Evolutionary conservation across 1,284 basidiomycete species (phyloP).

Genomic region (Ustilago nuda): DNA sequence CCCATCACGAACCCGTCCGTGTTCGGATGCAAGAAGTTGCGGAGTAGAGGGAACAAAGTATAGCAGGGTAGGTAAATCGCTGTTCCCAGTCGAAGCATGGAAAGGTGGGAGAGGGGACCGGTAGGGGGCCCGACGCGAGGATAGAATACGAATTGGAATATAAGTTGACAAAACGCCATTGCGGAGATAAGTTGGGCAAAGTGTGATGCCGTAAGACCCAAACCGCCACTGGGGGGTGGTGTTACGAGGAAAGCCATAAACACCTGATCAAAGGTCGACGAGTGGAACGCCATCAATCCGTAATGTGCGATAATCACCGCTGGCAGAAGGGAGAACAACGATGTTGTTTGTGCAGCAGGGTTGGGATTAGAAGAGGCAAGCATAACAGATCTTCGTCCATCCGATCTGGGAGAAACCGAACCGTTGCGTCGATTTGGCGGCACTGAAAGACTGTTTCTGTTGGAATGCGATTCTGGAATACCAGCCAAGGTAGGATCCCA

Average conservation of each 20-base stretch:
- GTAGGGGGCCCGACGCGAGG: slow-evolving; percentile 74
- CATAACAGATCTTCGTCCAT: neutral
- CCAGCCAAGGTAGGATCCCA: slow-evolving; percentile 62
- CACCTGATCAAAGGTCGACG: slow-evolving; percentile 68
- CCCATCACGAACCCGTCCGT: slow-evolving; percentile 70
- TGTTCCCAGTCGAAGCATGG: slow-evolving; percentile 65
- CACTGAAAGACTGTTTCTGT: slow-evolving; percentile 31
- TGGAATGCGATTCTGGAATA: slow-evolving; percentile 55
- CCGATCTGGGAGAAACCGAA: slow-evolving; percentile 8
- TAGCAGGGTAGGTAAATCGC: slow-evolving; percentile 55
- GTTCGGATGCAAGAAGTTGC: slow-evolving; percentile 70
- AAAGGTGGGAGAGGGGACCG: slow-evolving; percentile 64
- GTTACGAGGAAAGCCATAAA: slow-evolving; percentile 70
- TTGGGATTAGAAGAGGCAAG: slow-evolving; percentile 1
- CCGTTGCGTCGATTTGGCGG: slow-evolving; percentile 9
- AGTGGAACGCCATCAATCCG: slow-evolving; percentile 65
- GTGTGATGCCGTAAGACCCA: slow-evolving; percentile 68
- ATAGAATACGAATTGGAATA: slow-evolving; percentile 72
- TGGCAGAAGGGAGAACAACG: slow-evolving; percentile 60
- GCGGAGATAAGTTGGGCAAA: slow-evolving; percentile 68
- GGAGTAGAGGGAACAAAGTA: slow-evolving; percentile 70
- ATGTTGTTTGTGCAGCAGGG: slow-evolving; percentile 6
- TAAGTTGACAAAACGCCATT: slow-evolving; percentile 63
- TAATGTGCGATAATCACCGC: slow-evolving; percentile 67
- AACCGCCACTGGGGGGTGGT: slow-evolving; percentile 62